Conservation (phyloP, 108 stramenopile genomes). For the Poteriospumella lacustris region DNA sequence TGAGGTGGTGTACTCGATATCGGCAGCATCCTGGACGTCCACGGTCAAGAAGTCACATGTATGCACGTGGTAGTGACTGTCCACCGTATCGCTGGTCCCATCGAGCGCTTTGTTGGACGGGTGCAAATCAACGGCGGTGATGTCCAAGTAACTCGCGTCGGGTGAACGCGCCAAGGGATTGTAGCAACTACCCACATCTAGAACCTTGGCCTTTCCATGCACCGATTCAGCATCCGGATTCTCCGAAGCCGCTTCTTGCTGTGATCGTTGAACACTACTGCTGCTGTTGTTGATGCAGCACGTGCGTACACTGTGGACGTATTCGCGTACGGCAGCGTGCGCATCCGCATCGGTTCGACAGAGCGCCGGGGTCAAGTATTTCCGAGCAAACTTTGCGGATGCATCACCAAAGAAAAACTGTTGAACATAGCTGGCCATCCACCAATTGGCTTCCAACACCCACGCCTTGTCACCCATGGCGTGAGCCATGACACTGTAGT, state of each 20-base stretch:
- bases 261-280: not conserved
- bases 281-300: not conserved
- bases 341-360: not conserved
- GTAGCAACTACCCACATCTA: conserved; percentile 25
- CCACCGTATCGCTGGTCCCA: too few relatives aligned
- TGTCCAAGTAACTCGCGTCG: not conserved
- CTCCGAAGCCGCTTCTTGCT: not conserved
- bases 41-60: conserved; percentile 21
- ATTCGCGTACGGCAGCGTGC: not conserved
- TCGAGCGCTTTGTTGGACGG: too few relatives aligned
- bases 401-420: not conserved
- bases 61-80: not conserved
- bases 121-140: conserved; percentile 22
- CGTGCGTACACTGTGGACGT: not conserved
- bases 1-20: too few relatives aligned
- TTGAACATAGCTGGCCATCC: not conserved
- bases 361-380: not conserved
- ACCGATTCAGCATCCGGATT: not conserved
- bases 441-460: conserved; percentile 13
- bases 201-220: not conserved
- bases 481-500: not conserved
- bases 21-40: not conserved
- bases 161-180: conserved; percentile 3
- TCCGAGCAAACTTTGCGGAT: not conserved
- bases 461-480: conserved; percentile 16